phyloP scores from a whole-genome alignment of 148 eudicot species.

The Rhododendron williamsianum region DNA sequence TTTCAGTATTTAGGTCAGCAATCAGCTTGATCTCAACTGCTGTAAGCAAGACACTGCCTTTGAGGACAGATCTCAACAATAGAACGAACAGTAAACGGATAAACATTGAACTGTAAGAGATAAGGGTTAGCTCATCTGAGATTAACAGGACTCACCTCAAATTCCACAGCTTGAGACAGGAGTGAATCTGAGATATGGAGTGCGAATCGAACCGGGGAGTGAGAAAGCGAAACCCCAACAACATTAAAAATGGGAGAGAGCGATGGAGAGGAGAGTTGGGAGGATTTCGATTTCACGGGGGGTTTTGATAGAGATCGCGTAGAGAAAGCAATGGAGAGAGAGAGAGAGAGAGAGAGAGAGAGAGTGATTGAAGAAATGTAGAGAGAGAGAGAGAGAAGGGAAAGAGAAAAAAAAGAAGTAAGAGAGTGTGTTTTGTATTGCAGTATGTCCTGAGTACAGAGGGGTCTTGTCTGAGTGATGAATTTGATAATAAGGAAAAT shows the following conservation, averaged over 20 bases:
- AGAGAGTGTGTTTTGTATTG: background rate
- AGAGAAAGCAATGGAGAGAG: background rate
- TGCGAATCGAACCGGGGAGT: background rate
- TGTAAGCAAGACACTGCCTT: background rate
- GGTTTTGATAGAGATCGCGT: slow-evolving; percentile 7
- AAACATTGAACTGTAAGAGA: background rate
- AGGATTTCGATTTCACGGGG: background rate
- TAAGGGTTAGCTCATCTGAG: background rate
- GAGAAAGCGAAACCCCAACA: background rate
- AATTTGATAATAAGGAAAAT: background rate
- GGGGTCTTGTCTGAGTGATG: background rate
- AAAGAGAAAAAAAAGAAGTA: background rate
- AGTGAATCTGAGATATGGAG: background rate
- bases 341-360: background rate
- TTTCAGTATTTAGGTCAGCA: background rate
- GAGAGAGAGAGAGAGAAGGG: background rate
- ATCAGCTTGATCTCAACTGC: slow-evolving; percentile 13
- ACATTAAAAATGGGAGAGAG: background rate
- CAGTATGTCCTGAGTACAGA: background rate
- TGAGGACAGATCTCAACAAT: slow-evolving; percentile 8
- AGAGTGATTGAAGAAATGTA: background rate
- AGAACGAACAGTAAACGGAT: background rate
- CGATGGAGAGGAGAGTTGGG: background rate
- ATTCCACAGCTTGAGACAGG: slow-evolving; percentile 2
- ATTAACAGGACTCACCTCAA: slow-evolving; percentile 15